Percentiles rank a stretch among this genome's conserved stretches.
Conservation (phyloP, 768 basidiomycete species). For the Hebeloma cylindrosporum region DNA sequence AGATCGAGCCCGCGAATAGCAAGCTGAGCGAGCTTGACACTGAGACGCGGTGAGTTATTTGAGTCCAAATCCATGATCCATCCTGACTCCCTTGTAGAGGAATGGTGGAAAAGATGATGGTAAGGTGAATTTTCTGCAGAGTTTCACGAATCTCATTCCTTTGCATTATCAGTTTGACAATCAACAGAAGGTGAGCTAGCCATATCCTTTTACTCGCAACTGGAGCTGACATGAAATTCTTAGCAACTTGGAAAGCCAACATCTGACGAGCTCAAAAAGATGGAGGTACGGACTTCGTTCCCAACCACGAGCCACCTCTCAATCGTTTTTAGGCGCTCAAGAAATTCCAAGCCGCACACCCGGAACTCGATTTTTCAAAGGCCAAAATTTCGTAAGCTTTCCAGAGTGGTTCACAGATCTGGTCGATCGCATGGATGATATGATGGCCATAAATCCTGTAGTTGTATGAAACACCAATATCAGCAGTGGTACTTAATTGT, state of each 20-base stretch:
- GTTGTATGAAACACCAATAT: too few relatives aligned
- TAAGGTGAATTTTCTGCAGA: constrained; percentile 30
- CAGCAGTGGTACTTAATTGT: background rate
- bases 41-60: constrained; percentile 71
- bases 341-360: constrained; percentile 88
- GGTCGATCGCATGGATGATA: background rate
- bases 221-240: constrained; percentile 9
- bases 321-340: constrained; percentile 59
- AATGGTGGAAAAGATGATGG: constrained; percentile 99
- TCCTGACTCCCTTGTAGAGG: constrained; percentile 49
- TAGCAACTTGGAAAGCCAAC: constrained; percentile 96
- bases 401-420: background rate
- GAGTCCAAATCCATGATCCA: background rate
- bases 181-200: constrained; percentile 59
- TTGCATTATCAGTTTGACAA: constrained; percentile 65
- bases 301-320: constrained; percentile 2
- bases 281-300: constrained; percentile 55
- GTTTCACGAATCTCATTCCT: constrained; percentile 6
- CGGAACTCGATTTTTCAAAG: constrained; percentile 92
- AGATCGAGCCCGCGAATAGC: constrained; percentile 94
- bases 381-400: constrained; percentile 75
- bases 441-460: background rate
- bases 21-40: constrained; percentile 95
- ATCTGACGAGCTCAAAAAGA: constrained; percentile 91
- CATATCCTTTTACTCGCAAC: background rate